Evolutionary conservation across 345 rosid genomes (phyloP).

Genomic region (Sonneratia alba): DNA sequence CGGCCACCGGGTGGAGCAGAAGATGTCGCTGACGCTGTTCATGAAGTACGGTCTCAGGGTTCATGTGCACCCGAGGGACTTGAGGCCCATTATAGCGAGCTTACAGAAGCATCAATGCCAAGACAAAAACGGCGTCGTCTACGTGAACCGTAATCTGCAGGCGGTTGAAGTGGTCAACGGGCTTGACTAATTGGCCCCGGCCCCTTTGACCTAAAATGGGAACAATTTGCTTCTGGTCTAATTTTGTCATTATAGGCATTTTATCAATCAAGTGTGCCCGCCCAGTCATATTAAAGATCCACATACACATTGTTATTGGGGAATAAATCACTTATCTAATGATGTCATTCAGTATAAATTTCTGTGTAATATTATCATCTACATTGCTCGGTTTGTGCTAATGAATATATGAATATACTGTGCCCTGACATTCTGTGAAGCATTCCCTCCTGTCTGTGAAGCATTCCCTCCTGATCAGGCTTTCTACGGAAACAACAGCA

Average conservation of each 20-base stretch:
- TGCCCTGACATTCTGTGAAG: too few species aligned
- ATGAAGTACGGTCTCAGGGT: constrained; percentile 39
- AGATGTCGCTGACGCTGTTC: constrained; percentile 44
- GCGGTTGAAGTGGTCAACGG: constrained; percentile 11
- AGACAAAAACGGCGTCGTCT: not conserved
- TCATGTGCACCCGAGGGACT: constrained; percentile 28
- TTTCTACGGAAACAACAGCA: not conserved
- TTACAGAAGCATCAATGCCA: not conserved
- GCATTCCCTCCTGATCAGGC: not conserved
- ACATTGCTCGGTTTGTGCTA: too few species aligned
- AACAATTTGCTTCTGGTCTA: not conserved
- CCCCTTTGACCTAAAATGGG: not conserved
- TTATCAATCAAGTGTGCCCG: not conserved
- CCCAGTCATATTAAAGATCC: not conserved
- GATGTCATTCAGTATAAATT: not conserved
- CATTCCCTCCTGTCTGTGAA: too few species aligned
- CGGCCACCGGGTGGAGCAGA: constrained; percentile 42
- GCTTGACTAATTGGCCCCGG: not conserved
- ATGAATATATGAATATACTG: too few species aligned
- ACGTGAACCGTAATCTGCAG: not conserved
- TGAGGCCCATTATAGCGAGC: constrained; percentile 20
- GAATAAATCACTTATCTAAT: not conserved
- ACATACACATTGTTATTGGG: not conserved
- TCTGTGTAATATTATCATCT: too few species aligned
- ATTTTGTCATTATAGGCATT: not conserved